Conservation (phyloP, 495 filamentous ascomycete species). For the Cairneyella variabilis region DNA sequence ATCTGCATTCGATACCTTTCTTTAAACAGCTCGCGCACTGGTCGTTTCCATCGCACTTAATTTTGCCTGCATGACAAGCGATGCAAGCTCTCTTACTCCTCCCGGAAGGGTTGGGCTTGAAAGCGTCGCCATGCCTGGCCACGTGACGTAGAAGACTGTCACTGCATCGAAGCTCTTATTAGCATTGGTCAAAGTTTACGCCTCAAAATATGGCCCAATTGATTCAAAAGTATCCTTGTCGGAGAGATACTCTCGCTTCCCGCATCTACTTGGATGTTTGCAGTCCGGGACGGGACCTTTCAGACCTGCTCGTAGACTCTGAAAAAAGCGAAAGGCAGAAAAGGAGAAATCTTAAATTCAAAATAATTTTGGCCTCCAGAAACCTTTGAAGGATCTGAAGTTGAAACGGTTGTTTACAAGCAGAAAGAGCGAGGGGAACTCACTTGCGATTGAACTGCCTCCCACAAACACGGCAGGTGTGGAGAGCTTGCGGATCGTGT, state of each 20-base stretch:
- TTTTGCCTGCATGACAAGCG: slow-evolving; percentile 27
- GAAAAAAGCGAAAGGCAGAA: not conserved
- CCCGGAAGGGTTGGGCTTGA: slow-evolving; percentile 15
- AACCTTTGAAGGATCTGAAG: too few species aligned
- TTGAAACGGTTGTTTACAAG: too few species aligned
- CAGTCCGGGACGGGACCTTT: too few species aligned
- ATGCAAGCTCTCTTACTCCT: slow-evolving; percentile 27
- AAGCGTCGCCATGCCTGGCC: slow-evolving; percentile 14
- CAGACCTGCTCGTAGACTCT: not conserved
- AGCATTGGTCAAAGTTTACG: too few species aligned
- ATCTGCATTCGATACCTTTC: slow-evolving; percentile 24
- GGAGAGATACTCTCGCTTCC: too few species aligned
- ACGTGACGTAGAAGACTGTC: slow-evolving; percentile 26
- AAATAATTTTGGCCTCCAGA: too few species aligned
- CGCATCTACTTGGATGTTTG: too few species aligned
- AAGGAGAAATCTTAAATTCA: too few species aligned
- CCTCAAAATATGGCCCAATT: too few species aligned
- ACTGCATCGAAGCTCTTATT: slow-evolving; percentile 10
- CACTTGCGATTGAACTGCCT: slow-evolving; percentile 28
- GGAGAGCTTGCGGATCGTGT: slow-evolving; percentile 14
- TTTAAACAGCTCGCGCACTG: slow-evolving; percentile 26
- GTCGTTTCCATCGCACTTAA: slow-evolving; percentile 27
- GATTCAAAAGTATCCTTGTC: too few species aligned
- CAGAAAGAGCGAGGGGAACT: too few species aligned
- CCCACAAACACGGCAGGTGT: slow-evolving; percentile 24